These are phyloP conservation scores for Penicillium roqueforti DNA, from an alignment of 495 filamentous ascomycete genomes.

Conservation along the genomic window DNA sequence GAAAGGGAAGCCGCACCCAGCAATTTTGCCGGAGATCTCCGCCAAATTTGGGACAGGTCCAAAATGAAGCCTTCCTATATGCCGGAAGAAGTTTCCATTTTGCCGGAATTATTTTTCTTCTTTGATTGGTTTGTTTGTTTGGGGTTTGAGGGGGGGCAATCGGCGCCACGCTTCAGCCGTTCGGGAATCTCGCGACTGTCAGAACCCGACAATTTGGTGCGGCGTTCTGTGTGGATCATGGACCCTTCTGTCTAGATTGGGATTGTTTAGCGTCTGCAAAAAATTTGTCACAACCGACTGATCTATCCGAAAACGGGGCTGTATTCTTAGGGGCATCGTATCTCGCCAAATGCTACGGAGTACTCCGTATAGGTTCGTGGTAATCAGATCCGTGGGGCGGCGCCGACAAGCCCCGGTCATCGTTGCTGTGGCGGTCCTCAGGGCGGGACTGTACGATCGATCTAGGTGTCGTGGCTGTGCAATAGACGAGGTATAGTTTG, in stretches of 20 bases:
- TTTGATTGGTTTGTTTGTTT: too few species aligned
- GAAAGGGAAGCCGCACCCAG: neutral
- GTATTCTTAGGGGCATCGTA: neutral
- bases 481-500: neutral
- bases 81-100: constrained; percentile 12
- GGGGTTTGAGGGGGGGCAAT: too few species aligned
- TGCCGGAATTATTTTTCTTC: neutral
- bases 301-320: constrained; percentile 8
- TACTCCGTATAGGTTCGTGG: neutral
- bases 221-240: constrained; percentile 26
- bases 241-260: constrained; percentile 2
- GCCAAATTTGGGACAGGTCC: neutral
- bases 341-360: neutral
- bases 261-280: neutral
- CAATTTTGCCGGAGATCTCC: neutral
- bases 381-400: neutral
- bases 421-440: constrained; percentile 5
- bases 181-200: constrained; percentile 15
- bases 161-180: constrained; percentile 6
- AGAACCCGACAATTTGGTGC: constrained; percentile 38
- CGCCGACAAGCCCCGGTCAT: neutral
- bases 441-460: constrained; percentile 6
- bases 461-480: neutral
- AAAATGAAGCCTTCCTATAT: constrained; percentile 5
- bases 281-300: neutral